A percentile compares a stretch with the other conserved stretches of the same genome.
Conservation (phyloP, 2,329 filamentous ascomycete genomes). For the Emericellopsis atlantica region DNA sequence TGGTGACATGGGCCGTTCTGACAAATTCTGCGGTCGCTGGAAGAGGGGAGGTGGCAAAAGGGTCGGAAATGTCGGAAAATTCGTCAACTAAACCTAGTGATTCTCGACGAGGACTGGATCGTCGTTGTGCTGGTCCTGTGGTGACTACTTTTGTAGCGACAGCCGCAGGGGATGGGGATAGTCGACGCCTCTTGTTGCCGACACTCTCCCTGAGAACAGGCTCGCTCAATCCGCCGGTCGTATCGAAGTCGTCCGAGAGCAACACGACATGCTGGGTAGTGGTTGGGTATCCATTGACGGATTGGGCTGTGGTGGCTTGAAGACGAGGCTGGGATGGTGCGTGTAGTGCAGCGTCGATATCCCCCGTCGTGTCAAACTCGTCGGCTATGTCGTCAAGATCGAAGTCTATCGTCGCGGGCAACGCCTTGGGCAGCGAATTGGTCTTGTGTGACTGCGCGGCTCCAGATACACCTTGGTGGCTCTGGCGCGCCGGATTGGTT, state of each 20-base stretch:
- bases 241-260: constrained; percentile 22
- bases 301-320: background rate
- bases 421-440: background rate
- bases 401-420: background rate
- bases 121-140: no score
- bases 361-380: constrained; percentile 31
- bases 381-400: constrained; percentile 34
- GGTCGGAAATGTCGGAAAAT: background rate
- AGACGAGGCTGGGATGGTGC: background rate
- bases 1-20: background rate
- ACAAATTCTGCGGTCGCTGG: background rate
- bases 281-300: no score
- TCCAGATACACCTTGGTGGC: no score
- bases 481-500: background rate
- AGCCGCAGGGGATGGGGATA: background rate
- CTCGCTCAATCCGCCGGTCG: constrained; percentile 22
- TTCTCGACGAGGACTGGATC: background rate
- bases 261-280: background rate
- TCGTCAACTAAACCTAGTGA: background rate
- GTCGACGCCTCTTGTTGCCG: constrained; percentile 5
- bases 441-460: no score
- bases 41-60: constrained; percentile 4
- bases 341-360: background rate
- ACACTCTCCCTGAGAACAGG: constrained; percentile 7
- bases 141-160: no score